phyloP scores from a whole-genome alignment of 352 stramenopile genomes.

The Pythium guiyangense region DNA sequence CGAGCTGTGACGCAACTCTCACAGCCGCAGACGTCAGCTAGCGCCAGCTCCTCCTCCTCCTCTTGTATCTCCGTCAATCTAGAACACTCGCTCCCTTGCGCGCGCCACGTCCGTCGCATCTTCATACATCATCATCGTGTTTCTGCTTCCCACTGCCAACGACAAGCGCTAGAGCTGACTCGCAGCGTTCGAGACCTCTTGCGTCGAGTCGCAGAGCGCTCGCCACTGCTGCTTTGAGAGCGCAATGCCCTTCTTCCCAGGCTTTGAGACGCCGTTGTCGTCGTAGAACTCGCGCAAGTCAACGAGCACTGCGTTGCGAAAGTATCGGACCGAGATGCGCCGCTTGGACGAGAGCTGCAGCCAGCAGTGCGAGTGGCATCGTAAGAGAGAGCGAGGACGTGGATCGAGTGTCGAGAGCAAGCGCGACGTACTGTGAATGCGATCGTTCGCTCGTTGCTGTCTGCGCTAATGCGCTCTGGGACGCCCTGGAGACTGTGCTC shows the following conservation, averaged over 20 bases:
- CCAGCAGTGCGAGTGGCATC: too few species aligned
- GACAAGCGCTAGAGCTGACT: constrained; percentile 12
- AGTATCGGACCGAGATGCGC: constrained; percentile 41
- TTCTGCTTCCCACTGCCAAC: too few species aligned
- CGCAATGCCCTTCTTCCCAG: constrained; percentile 78
- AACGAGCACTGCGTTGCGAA: constrained; percentile 42
- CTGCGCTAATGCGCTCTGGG: constrained; percentile 24
- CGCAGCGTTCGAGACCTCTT: constrained; percentile 27
- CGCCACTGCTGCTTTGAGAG: constrained; percentile 66
- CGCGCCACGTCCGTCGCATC: neutral
- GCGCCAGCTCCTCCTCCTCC: neutral
- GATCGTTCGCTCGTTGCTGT: constrained; percentile 35
- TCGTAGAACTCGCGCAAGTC: constrained; percentile 79
- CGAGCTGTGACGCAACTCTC: neutral
- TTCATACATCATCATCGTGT: too few species aligned
- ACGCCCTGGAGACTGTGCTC: constrained; percentile 26
- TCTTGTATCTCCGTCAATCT: neutral
- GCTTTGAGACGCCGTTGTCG: constrained; percentile 41
- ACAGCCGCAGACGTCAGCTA: neutral
- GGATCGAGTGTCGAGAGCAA: neutral
- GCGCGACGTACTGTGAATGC: constrained; percentile 35
- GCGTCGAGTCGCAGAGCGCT: constrained; percentile 26
- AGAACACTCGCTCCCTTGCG: neutral
- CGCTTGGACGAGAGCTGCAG: constrained; percentile 51
- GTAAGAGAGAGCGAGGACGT: too few species aligned